phyloP scores from a whole-genome alignment of 768 basidiomycete genomes.

The Lactifluus piperatus region DNA sequence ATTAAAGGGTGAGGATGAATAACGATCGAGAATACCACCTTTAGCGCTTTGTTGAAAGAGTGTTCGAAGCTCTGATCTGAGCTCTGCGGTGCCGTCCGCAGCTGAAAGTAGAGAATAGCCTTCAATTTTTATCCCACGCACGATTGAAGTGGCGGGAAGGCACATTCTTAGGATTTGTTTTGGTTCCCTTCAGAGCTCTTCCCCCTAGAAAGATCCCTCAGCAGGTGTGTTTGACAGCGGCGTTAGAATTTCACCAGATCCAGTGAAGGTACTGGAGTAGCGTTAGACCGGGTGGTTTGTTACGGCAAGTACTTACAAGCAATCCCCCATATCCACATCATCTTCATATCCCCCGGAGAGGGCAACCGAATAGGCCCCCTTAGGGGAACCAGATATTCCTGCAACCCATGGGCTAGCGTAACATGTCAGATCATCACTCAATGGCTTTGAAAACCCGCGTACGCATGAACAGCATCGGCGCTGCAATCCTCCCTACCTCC shows the following conservation, averaged over 20 bases:
- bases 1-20: neutral
- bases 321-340: slow-evolving; percentile 74
- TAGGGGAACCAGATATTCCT: slow-evolving; percentile 58
- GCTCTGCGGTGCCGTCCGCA: slow-evolving; percentile 84
- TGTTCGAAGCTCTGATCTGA: slow-evolving; percentile 77
- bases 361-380: slow-evolving; percentile 80
- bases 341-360: slow-evolving; percentile 87
- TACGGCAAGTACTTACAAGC: slow-evolving; percentile 48
- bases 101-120: slow-evolving; percentile 32
- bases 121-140: neutral
- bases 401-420: slow-evolving; percentile 64
- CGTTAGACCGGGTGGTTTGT: neutral
- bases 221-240: neutral
- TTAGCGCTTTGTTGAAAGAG: slow-evolving; percentile 56
- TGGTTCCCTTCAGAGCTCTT: slow-evolving; percentile 80
- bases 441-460: slow-evolving; percentile 23
- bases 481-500: slow-evolving; percentile 50
- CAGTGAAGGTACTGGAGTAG: slow-evolving; percentile 61
- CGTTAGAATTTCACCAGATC: slow-evolving; percentile 43
- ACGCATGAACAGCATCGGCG: slow-evolving; percentile 79
- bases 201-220: slow-evolving; percentile 44
- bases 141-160: slow-evolving; percentile 18
- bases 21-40: slow-evolving; percentile 30
- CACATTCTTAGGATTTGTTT: slow-evolving; percentile 76
- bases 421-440: neutral